phyloP scores from a whole-genome alignment of 805 yeast species.

The Yueomyces sp. region DNA sequence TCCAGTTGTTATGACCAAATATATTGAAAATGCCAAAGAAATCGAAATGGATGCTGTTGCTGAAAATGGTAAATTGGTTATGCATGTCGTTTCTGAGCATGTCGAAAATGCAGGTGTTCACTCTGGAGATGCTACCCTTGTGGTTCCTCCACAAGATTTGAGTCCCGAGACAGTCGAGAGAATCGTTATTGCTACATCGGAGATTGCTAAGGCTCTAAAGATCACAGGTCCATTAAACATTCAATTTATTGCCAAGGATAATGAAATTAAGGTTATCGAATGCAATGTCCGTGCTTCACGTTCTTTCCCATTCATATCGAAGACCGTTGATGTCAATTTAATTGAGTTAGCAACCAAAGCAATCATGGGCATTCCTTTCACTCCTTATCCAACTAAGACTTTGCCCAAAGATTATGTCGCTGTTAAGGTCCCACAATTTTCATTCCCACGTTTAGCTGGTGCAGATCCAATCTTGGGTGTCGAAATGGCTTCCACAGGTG shows the following conservation, averaged over 20 bases:
- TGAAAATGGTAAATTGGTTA: slow-evolving; percentile 79
- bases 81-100: slow-evolving; percentile 97
- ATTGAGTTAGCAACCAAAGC: slow-evolving; percentile 97
- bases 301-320: slow-evolving; percentile 96
- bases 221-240: slow-evolving; percentile 97
- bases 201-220: slow-evolving; percentile 87
- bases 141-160: slow-evolving; percentile 93
- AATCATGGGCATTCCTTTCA: slow-evolving; percentile 73
- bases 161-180: slow-evolving; percentile 83
- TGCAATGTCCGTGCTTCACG: slow-evolving; percentile 99
- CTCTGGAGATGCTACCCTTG: slow-evolving; percentile 96
- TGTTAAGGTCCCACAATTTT: slow-evolving; percentile 92
- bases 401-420: slow-evolving; percentile 93
- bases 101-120: slow-evolving; percentile 99
- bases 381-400: slow-evolving; percentile 80
- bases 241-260: slow-evolving; percentile 90
- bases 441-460: slow-evolving; percentile 92
- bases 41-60: slow-evolving; percentile 99
- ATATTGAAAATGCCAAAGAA: slow-evolving; percentile 93
- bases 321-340: slow-evolving; percentile 91
- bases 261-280: slow-evolving; percentile 93
- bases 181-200: slow-evolving; percentile 90
- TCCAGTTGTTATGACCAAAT: slow-evolving; percentile 95
- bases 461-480: slow-evolving; percentile 98
- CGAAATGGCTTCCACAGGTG: slow-evolving; percentile 99